Base-by-base conservation (phyloP, 208 protist genomes). In the Borovskyia barvae region DNA sequence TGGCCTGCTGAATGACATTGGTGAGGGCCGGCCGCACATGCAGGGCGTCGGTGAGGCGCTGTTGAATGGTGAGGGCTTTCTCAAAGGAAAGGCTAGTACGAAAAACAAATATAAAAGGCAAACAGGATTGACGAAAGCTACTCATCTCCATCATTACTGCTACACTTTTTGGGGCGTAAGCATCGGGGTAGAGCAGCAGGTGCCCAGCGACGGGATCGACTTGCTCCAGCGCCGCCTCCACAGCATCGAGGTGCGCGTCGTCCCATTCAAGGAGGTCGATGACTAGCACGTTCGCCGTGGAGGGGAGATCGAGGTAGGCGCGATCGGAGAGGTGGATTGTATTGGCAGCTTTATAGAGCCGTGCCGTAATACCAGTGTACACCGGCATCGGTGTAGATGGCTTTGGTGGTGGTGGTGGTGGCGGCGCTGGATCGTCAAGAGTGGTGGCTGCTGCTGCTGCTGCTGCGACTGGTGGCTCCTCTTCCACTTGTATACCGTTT, bases 221-320 rank as follows among this genome's bases (percentile, higher is more conserved):
- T 32, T 59, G 19, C 41, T 28, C 46, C 39, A 75, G 39, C 32
- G 45, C 54, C 3, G 43, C 24, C 3, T 58, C 35, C 28, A 75
- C 51, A 1, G 7, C 47, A 4, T 8, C 33, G 11, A 39, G 14
- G n/a, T 20, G 39, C 5, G 32, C 39, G 17, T 66, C 66, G 28
- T 40, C 12, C 57, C 57, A 73, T 30, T 65, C 66, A 2, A 52
- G 36, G 15, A 35, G 59, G 30, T 76, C 65, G 3, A 81, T 48
- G 22, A 81, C 65, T 20, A 77, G 57, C n/a, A 77, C 69, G 63
- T 81, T 76, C n/a, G 64, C 75, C 3, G 41, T 60, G 36, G 49
- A 12, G 6, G 75, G 75, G 32, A 81, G 60, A 3, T 63, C 63
- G 19, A 66, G 41, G 7, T 37, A 35, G 24, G 60, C 62, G 20